phyloP scores from a whole-genome alignment of 1,284 basidiomycete genomes.

The Xerocomus nothofagi region DNA sequence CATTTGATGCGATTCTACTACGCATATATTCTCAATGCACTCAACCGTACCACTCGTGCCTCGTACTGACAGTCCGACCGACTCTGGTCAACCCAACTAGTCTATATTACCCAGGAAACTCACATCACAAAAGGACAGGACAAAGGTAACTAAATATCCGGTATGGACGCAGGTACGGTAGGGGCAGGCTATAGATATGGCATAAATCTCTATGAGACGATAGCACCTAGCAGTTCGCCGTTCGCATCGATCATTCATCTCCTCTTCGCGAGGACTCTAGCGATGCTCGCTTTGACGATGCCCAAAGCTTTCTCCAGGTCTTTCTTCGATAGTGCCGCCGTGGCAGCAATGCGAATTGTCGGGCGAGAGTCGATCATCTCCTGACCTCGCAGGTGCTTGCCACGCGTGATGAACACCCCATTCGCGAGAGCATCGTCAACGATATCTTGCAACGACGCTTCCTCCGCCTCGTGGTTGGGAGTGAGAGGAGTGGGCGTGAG shows the following conservation, averaged over 20 bases:
- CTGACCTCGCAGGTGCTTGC: slow-evolving; percentile 79
- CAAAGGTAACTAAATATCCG: slow-evolving; percentile 3
- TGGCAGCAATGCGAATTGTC: slow-evolving; percentile 85
- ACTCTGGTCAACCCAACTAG: too few species aligned
- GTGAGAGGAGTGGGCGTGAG: slow-evolving; percentile 26
- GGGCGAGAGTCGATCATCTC: slow-evolving; percentile 83
- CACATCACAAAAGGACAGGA: too few species aligned
- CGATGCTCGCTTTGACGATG: slow-evolving; percentile 72
- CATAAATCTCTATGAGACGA: slow-evolving; percentile 19
- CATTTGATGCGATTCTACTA: too few species aligned
- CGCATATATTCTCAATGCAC: too few species aligned
- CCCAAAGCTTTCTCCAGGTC: slow-evolving; percentile 88
- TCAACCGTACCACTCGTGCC: too few species aligned
- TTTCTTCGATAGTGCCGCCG: slow-evolving; percentile 78
- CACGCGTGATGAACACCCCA: slow-evolving; percentile 81
- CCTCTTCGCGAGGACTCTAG: slow-evolving; percentile 64
- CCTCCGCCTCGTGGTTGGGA: slow-evolving; percentile 71
- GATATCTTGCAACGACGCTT: slow-evolving; percentile 81
- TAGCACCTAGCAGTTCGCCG: not conserved
- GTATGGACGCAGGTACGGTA: slow-evolving; percentile 13
- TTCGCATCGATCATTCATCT: slow-evolving; percentile 26
- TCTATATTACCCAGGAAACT: not conserved
- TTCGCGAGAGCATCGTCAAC: slow-evolving; percentile 80
- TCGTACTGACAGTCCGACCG: too few species aligned
- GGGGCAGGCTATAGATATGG: slow-evolving; percentile 21